These are phyloP conservation scores for Phytopythium helicoides DNA, from an alignment of 352 stramenopile genomes.

Conservation along the genomic window DNA sequence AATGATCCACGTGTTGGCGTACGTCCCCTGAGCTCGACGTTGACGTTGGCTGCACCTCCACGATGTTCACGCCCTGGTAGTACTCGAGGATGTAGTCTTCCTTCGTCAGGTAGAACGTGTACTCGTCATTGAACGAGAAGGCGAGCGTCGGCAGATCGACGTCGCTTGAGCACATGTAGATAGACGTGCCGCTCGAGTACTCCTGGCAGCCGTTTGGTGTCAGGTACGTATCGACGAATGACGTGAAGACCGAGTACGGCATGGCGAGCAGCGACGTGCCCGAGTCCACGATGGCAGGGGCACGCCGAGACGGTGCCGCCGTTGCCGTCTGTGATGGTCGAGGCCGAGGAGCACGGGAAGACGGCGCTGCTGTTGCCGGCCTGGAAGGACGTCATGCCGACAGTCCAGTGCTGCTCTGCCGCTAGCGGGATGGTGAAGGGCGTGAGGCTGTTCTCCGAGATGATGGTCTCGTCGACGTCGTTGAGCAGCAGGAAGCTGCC, in stretches of 20 bases:
- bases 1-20: conserved; percentile 69
- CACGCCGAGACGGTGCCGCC: conserved; percentile 10
- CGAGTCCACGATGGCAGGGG: conserved; percentile 60
- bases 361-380: conserved; percentile 32
- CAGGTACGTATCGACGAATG: conserved; percentile 47
- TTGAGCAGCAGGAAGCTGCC: conserved; percentile 74
- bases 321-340: conserved; percentile 6
- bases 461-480: conserved; percentile 55
- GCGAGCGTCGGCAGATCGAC: conserved; percentile 44
- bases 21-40: conserved; percentile 19
- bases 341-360: conserved; percentile 40
- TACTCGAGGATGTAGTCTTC: conserved; percentile 53
- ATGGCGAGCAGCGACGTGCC: conserved; percentile 61
- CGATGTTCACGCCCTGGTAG: conserved; percentile 25
- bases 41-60: conserved; percentile 42
- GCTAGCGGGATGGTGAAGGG: conserved; percentile 50
- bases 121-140: conserved; percentile 49
- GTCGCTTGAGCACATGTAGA: conserved; percentile 58
- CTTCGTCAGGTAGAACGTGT: conserved; percentile 59
- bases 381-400: conserved; percentile 60
- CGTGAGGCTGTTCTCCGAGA: conserved; percentile 39
- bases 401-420: conserved; percentile 58
- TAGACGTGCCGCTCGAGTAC: conserved; percentile 21
- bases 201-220: conserved; percentile 25
- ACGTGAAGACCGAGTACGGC: conserved; percentile 35